Evolutionary conservation across 139 green algal species (phyloP).

Genomic region (Haematococcus lacustris): DNA sequence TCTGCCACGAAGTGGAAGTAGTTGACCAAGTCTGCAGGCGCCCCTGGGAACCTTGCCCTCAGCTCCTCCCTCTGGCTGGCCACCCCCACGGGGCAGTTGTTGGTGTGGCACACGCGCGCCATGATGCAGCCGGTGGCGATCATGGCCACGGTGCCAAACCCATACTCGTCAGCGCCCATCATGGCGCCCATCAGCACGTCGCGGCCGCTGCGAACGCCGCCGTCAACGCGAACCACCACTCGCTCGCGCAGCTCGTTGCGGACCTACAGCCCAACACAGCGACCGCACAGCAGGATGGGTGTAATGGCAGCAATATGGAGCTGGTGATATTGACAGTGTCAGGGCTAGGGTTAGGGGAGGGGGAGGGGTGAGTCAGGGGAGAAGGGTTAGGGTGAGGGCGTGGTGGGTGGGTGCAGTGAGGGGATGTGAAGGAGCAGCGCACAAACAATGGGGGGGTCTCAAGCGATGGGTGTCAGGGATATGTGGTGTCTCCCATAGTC

Average conservation of each 20-base stretch:
- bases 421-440: no score
- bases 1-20: constrained; percentile 95
- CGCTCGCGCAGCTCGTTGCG: constrained; percentile 90
- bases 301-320: no score
- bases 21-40: constrained; percentile 89
- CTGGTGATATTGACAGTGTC: no score
- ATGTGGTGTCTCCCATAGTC: no score
- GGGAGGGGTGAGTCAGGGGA: no score
- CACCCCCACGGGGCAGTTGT: constrained; percentile 94
- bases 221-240: constrained; percentile 88
- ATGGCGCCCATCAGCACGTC: constrained; percentile 82
- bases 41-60: constrained; percentile 90
- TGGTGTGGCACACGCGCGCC: constrained; percentile 99
- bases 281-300: no score
- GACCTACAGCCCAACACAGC: no score
- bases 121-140: constrained; percentile 95
- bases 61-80: constrained; percentile 95
- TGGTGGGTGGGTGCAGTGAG: no score
- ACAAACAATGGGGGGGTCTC: no score
- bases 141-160: constrained; percentile 91
- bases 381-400: no score
- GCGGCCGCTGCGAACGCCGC: constrained; percentile 89
- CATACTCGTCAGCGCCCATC: constrained; percentile 93
- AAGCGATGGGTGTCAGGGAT: no score
- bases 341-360: no score